These are phyloP conservation scores for Medicago lupulina DNA, from an alignment of 306 rosid species.

Conservation along the genomic window DNA sequence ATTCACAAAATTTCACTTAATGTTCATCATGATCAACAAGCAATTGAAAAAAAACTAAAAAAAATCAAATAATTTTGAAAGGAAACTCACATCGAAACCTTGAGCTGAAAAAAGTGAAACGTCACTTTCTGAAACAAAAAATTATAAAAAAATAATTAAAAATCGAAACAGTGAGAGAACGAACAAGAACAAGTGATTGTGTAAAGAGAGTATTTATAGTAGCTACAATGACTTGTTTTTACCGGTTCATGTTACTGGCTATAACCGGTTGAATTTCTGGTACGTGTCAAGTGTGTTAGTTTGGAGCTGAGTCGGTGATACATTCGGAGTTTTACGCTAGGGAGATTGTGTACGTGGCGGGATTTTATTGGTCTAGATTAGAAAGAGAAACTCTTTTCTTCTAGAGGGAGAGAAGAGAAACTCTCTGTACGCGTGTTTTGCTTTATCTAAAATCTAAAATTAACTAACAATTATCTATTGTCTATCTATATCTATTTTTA, in stretches of 20 bases:
- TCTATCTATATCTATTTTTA: no score
- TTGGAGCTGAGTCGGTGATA: conserved; percentile 13
- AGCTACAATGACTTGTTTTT: neutral
- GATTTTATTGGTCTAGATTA: neutral
- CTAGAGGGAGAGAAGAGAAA: no score
- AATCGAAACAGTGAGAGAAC: conserved; percentile 30
- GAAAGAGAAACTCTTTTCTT: no score
- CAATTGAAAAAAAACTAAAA: neutral
- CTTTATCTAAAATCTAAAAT: no score
- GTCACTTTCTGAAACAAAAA: conserved; percentile 27
- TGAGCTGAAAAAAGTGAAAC: conserved; percentile 48
- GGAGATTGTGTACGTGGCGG: neutral
- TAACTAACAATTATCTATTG: no score
- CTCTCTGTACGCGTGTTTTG: no score
- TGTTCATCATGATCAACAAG: conserved; percentile 54
- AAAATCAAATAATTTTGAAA: conserved; percentile 14
- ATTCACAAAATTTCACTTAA: neutral
- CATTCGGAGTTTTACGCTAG: neutral
- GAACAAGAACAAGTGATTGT: neutral
- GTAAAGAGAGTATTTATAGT: neutral
- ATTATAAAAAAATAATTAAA: neutral
- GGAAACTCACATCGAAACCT: conserved; percentile 63
- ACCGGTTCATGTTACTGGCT: neutral
- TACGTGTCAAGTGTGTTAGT: neutral
- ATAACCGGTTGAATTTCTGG: neutral